phyloP scores from a whole-genome alignment of 176 grass and related monocot species.

The Oryza glumipatula region DNA sequence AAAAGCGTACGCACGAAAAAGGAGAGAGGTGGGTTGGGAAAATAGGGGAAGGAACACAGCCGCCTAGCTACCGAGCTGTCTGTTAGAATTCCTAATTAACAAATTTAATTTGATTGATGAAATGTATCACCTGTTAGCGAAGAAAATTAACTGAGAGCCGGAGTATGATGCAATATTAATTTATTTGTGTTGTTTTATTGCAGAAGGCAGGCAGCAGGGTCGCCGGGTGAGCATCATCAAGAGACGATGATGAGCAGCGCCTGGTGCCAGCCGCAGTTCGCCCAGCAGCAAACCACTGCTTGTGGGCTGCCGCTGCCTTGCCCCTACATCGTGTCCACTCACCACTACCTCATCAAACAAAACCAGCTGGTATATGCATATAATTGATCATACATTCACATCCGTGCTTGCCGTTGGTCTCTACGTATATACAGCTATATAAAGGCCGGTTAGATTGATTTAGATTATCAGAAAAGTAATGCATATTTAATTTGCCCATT shows the following conservation, averaged over 20 bases:
- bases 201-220: conserved; percentile 31
- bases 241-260: not conserved
- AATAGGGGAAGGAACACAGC: too few relatives aligned
- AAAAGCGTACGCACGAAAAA: too few relatives aligned
- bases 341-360: conserved; percentile 49
- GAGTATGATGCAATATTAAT: not conserved
- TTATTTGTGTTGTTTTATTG: not conserved
- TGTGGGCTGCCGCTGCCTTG: conserved; percentile 10
- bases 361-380: conserved; percentile 27
- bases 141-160: not conserved
- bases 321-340: conserved; percentile 50
- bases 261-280: conserved; percentile 34
- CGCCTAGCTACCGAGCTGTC: too few relatives aligned
- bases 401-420: too few relatives aligned
- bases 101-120: not conserved
- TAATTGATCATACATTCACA: too few relatives aligned
- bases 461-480: too few relatives aligned
- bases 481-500: too few relatives aligned
- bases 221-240: not conserved
- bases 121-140: not conserved
- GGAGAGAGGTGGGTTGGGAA: too few relatives aligned
- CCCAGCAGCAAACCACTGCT: not conserved
- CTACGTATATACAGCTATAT: not conserved
- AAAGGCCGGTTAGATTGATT: too few relatives aligned
- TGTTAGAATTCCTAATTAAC: too few relatives aligned